Evolutionary conservation across 139 green algal genomes (phyloP).

Genomic region (Raphidocelis subcapitata): DNA sequence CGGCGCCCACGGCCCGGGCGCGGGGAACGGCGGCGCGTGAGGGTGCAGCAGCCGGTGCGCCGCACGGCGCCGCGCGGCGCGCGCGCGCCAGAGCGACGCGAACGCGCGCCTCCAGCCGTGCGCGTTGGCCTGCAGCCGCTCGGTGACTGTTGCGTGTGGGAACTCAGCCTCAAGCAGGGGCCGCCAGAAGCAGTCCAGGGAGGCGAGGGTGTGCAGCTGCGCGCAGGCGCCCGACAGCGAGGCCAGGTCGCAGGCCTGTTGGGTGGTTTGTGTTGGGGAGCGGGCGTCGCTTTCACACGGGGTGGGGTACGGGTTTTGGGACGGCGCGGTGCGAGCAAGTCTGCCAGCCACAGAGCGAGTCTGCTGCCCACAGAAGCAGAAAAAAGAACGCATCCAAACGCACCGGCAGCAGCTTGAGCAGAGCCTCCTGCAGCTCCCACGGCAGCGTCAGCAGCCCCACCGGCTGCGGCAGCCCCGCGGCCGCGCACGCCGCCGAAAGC

Average conservation of each 20-base stretch:
- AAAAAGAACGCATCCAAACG: too few species aligned
- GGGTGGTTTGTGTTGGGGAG: too few species aligned
- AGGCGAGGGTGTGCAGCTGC: constrained; percentile 34
- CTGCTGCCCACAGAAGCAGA: too few species aligned
- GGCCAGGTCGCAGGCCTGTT: constrained; percentile 41
- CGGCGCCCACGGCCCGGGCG: background rate
- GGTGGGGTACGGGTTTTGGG: too few species aligned
- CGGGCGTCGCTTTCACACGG: too few species aligned
- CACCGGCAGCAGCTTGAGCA: constrained; percentile 34
- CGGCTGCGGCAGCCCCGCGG: constrained; percentile 32
- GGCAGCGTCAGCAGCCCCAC: constrained; percentile 36
- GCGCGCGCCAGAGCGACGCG: constrained; percentile 1
- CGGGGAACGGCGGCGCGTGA: background rate
- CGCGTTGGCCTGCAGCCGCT: constrained; percentile 1
- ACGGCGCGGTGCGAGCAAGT: too few species aligned
- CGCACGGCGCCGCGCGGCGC: background rate
- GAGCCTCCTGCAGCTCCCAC: constrained; percentile 29
- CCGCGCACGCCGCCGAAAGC: constrained; percentile 24
- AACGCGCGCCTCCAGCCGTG: constrained; percentile 22
- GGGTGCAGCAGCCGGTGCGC: too few species aligned
- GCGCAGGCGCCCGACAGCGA: constrained; percentile 35
- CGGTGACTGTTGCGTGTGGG: background rate
- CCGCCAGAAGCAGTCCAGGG: constrained; percentile 41
- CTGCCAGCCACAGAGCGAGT: too few species aligned
- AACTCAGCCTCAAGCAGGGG: constrained; percentile 48